Evolutionary conservation across 345 rosid genomes (phyloP).

Genomic region (Fremontodendron californicum): DNA sequence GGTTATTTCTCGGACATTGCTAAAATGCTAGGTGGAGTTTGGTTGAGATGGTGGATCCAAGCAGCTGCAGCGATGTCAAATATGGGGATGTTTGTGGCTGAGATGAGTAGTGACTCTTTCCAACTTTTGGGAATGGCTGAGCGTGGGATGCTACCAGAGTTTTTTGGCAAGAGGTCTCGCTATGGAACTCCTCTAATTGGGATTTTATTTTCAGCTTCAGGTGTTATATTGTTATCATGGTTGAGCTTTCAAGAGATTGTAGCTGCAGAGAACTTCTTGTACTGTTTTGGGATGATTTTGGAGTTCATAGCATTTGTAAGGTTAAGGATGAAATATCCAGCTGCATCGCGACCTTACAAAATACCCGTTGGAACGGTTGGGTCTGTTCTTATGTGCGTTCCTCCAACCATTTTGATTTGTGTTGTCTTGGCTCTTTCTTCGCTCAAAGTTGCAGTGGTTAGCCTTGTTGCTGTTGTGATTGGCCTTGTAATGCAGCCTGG

Average conservation of each 20-base stretch:
- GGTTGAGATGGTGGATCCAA: slow-evolving; percentile 9
- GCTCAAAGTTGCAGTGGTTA: not conserved
- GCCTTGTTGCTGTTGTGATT: not conserved
- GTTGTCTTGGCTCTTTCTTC: slow-evolving; percentile 7
- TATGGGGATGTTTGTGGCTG: slow-evolving; percentile 15
- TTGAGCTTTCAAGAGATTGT: slow-evolving; percentile 5
- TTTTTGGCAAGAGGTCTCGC: slow-evolving; percentile 1
- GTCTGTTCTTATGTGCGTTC: slow-evolving; percentile 5
- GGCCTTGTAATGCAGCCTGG: slow-evolving; percentile 9
- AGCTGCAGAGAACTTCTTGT: slow-evolving; percentile 6
- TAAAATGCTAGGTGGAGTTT: slow-evolving; percentile 8
- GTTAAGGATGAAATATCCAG: not conserved
- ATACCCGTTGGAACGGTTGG: not conserved
- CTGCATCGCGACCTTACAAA: not conserved
- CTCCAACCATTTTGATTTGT: slow-evolving; percentile 8
- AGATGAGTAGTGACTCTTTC: slow-evolving; percentile 13
- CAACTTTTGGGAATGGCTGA: slow-evolving; percentile 11
- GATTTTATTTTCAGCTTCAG: slow-evolving; percentile 6
- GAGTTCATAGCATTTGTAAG: slow-evolving; percentile 1
- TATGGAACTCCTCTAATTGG: slow-evolving; percentile 12
- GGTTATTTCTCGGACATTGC: slow-evolving; percentile 11
- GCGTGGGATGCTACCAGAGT: not conserved
- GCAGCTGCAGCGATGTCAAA: slow-evolving; percentile 2
- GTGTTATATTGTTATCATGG: slow-evolving; percentile 1
- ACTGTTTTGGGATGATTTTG: slow-evolving; percentile 3